Conservation (phyloP, 176 grass and related monocot species). For the Cocos nucifera region DNA sequence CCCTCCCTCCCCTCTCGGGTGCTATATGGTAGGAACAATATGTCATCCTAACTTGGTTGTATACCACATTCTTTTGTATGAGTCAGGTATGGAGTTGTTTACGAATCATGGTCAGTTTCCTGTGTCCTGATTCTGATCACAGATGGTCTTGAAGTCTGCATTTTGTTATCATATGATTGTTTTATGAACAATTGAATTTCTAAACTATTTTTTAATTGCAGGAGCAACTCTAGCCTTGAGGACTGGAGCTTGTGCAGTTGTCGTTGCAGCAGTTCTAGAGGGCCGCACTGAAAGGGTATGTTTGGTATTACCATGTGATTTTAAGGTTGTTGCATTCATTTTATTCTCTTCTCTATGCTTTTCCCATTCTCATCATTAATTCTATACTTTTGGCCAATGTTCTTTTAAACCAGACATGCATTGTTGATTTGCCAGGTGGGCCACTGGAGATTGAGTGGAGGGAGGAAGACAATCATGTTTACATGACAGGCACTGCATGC, state of each 20-base stretch:
- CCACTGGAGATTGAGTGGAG: constrained; percentile 93
- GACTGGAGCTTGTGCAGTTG: constrained; percentile 82
- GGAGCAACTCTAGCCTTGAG: constrained; percentile 93
- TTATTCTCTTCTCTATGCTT: no score
- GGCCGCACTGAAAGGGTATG: constrained; percentile 55
- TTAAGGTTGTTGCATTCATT: constrained; percentile 5
- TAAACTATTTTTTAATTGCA: constrained; percentile 19
- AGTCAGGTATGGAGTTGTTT: no score
- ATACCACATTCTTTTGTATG: no score
- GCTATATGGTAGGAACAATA: no score
- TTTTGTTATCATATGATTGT: no score
- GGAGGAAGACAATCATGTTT: constrained; percentile 84
- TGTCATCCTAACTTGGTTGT: no score
- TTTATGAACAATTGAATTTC: no score
- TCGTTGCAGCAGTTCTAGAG: constrained; percentile 93
- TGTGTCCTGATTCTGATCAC: no score
- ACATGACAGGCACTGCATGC: constrained; percentile 93
- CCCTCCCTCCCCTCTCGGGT: no score
- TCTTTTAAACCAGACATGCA: constrained; percentile 37
- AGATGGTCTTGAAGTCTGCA: no score
- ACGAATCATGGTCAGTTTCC: no score
- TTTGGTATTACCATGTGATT: neutral
- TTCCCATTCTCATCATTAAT: no score
- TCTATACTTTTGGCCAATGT: neutral
- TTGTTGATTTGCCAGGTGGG: constrained; percentile 91